Conservation (phyloP, 2,329 filamentous ascomycete genomes). For the Microsporum ferrugineum region DNA sequence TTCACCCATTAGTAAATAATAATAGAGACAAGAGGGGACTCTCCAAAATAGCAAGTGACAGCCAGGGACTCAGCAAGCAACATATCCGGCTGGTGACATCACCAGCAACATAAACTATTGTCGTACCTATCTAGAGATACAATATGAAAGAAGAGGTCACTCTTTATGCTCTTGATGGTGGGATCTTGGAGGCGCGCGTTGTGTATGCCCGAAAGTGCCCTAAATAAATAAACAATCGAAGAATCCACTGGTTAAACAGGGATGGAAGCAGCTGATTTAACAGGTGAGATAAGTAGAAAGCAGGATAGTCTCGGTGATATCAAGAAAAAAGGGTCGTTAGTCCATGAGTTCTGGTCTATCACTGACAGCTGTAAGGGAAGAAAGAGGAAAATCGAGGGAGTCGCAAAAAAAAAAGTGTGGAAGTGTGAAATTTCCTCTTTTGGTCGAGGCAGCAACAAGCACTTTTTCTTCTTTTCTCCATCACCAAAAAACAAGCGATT, state of each 20-base stretch:
- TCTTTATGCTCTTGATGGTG: not conserved
- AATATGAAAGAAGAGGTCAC: not conserved
- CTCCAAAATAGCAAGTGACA: not conserved
- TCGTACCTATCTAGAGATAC: not conserved
- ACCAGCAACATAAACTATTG: not conserved
- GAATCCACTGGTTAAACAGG: not conserved
- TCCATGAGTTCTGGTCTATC: not conserved
- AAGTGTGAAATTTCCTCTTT: slow-evolving; percentile 2
- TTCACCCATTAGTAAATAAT: not conserved
- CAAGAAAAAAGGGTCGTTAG: not conserved
- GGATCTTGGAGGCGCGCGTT: not conserved
- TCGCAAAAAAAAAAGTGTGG: not conserved
- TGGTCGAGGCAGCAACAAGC: not conserved
- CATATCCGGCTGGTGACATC: not conserved
- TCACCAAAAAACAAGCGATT: not conserved
- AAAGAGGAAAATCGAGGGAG: not conserved
- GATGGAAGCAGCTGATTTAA: not conserved
- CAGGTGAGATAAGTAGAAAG: not conserved
- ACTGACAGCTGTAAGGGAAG: not conserved
- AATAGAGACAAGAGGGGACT: not conserved
- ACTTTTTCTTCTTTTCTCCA: not conserved
- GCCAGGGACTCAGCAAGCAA: not conserved
- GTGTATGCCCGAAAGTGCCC: not conserved
- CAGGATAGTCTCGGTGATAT: not conserved
- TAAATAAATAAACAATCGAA: not conserved